phyloP scores from a whole-genome alignment of 2,329 filamentous ascomycete species.

The Xylaria sp. region DNA sequence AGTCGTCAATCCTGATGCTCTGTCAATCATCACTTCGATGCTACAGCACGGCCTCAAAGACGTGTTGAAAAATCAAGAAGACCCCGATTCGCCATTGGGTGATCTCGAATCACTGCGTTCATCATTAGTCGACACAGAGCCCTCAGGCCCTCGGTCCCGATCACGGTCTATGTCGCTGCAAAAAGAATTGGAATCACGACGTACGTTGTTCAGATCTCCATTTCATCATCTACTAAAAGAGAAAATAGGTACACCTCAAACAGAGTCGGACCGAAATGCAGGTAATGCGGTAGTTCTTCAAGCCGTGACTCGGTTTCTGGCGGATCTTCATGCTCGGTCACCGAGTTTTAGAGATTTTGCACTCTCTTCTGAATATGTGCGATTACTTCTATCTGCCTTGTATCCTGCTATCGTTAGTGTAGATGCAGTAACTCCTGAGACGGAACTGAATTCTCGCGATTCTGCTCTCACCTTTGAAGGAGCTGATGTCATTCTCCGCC shows the following conservation, averaged over 20 bases:
- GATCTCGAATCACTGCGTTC: slow-evolving; percentile 42
- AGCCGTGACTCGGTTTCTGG: slow-evolving; percentile 81
- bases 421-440: slow-evolving; percentile 83
- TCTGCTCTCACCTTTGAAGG: slow-evolving; percentile 86
- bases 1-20: slow-evolving; percentile 79
- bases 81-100: slow-evolving; percentile 64
- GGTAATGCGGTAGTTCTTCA: slow-evolving; percentile 75
- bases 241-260: slow-evolving; percentile 53
- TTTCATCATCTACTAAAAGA: slow-evolving; percentile 18
- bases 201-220: slow-evolving; percentile 53
- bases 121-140: slow-evolving; percentile 45
- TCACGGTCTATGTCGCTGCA: slow-evolving; percentile 75
- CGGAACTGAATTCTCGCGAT: slow-evolving; percentile 86
- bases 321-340: slow-evolving; percentile 81
- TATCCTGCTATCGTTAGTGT: slow-evolving; percentile 91
- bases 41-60: slow-evolving; percentile 84
- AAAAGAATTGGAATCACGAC: slow-evolving; percentile 66
- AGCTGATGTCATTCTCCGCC: slow-evolving; percentile 83
- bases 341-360: slow-evolving; percentile 85
- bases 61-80: slow-evolving; percentile 70
- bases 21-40: slow-evolving; percentile 86
- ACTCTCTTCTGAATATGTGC: slow-evolving; percentile 80
- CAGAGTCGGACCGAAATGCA: slow-evolving; percentile 61
- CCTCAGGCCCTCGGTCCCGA: slow-evolving; percentile 53
- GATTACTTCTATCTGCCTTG: slow-evolving; percentile 80